Evolutionary conservation across 2,329 filamentous ascomycete genomes (phyloP).

Genomic region (Microcyclosporella mali): DNA sequence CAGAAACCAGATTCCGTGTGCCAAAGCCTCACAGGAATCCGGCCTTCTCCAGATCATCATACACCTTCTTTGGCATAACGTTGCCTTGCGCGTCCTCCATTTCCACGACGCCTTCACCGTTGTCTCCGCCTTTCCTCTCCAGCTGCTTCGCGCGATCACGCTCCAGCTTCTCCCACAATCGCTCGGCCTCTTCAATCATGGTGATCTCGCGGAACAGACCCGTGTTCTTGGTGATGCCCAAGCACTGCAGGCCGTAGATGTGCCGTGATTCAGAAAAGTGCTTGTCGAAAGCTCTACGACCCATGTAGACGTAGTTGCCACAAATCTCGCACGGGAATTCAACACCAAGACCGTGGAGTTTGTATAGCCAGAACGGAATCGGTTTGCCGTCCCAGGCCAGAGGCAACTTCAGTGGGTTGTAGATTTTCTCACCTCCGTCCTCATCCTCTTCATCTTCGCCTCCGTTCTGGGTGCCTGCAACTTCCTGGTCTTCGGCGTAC

Average conservation of each 20-base stretch:
- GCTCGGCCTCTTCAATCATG: slow-evolving; percentile 78
- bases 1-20: no score
- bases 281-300: slow-evolving; percentile 91
- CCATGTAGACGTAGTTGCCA: slow-evolving; percentile 99
- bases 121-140: slow-evolving; percentile 50
- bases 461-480: slow-evolving; percentile 37
- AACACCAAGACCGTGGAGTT: slow-evolving; percentile 87
- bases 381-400: slow-evolving; percentile 98
- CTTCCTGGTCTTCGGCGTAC: slow-evolving; percentile 58
- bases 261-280: slow-evolving; percentile 94
- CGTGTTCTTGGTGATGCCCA: slow-evolving; percentile 86
- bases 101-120: slow-evolving; percentile 72
- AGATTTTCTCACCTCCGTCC: slow-evolving; percentile 70
- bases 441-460: slow-evolving; percentile 62
- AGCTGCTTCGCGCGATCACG: slow-evolving; percentile 73
- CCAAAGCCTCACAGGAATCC: slow-evolving; percentile 74
- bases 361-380: slow-evolving; percentile 98
- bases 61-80: slow-evolving; percentile 98
- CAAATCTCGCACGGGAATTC: slow-evolving; percentile 96
- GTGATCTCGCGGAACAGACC: slow-evolving; percentile 86
- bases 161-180: slow-evolving; percentile 90
- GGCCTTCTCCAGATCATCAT: slow-evolving; percentile 89
- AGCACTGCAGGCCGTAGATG: slow-evolving; percentile 85
- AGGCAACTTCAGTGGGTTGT: slow-evolving; percentile 93
- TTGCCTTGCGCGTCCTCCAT: slow-evolving; percentile 98